Evolutionary conservation across 179 eudicot species (phyloP).

Genomic region (Sideroxylon spinosum): DNA sequence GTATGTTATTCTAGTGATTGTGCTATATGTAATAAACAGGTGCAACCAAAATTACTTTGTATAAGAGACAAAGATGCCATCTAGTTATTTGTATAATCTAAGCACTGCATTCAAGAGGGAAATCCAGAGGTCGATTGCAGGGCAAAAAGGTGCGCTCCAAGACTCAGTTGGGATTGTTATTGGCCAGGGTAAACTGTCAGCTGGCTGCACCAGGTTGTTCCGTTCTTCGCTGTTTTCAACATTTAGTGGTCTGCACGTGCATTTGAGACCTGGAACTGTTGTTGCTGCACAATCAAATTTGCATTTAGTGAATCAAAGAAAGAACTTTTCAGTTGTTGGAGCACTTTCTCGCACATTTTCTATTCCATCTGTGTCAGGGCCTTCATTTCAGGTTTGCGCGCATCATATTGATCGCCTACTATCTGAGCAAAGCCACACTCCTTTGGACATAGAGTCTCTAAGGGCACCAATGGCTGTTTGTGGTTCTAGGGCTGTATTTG

Average conservation of each 20-base stretch:
- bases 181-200: slow-evolving; percentile 42
- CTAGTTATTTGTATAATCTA: slow-evolving; percentile 42
- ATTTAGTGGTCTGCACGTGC: slow-evolving; percentile 33
- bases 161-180: slow-evolving; percentile 36
- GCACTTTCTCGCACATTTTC: slow-evolving; percentile 67
- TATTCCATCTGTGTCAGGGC: slow-evolving; percentile 76
- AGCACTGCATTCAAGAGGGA: slow-evolving; percentile 38
- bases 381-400: slow-evolving; percentile 56
- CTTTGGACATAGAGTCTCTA: slow-evolving; percentile 19
- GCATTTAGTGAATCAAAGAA: slow-evolving; percentile 35
- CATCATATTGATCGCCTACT: slow-evolving; percentile 51
- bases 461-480: slow-evolving; percentile 42
- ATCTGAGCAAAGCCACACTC: slow-evolving; percentile 29
- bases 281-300: slow-evolving; percentile 51
- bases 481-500: slow-evolving; percentile 36
- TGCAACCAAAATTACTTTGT: slow-evolving; percentile 23
- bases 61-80: slow-evolving; percentile 50
- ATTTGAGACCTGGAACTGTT: slow-evolving; percentile 40
- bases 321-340: slow-evolving; percentile 48
- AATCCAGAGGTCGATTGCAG: slow-evolving; percentile 32
- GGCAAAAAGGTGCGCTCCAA: slow-evolving; percentile 35
- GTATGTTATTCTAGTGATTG: slow-evolving; percentile 16
- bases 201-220: slow-evolving; percentile 36
- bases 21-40: slow-evolving; percentile 18
- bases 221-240: slow-evolving; percentile 33